Conservation (phyloP, 2,329 filamentous ascomycete species). For the Aspergillus niger region DNA sequence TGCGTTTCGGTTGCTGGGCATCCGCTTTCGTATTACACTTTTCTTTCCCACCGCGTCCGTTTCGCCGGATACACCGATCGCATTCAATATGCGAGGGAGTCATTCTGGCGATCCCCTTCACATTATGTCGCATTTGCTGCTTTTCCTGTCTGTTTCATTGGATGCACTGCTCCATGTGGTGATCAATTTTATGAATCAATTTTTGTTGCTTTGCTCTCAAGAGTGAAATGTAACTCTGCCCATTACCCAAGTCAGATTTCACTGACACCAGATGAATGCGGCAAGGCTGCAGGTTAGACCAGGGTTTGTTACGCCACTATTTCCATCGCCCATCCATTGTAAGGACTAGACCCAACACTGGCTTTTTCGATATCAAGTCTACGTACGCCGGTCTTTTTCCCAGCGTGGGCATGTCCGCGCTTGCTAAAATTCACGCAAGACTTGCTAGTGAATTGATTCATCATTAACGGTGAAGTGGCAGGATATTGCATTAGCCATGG, state of each 20-base stretch:
- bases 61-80: not conserved
- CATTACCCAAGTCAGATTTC: not conserved
- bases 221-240: too few relatives aligned
- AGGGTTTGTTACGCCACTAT: slow-evolving; percentile 18
- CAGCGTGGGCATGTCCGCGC: not conserved
- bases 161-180: too few relatives aligned
- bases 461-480: not conserved
- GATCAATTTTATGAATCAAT: not conserved
- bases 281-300: slow-evolving; percentile 20
- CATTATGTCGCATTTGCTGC: too few relatives aligned
- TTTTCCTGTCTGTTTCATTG: too few relatives aligned
- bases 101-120: not conserved
- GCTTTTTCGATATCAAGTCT: slow-evolving; percentile 4
- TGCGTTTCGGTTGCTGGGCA: slow-evolving; percentile 15
- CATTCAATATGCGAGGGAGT: not conserved
- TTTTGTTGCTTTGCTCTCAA: too few relatives aligned
- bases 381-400: not conserved
- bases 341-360: slow-evolving; percentile 2
- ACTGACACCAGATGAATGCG: slow-evolving; percentile 12
- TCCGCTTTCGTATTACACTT: slow-evolving; percentile 9
- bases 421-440: not conserved
- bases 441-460: not conserved
- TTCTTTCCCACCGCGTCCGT: not conserved
- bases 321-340: slow-evolving; percentile 3
- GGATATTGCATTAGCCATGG: not conserved